A percentile compares a stretch with the other conserved stretches of the same genome.
These are phyloP conservation scores for Serendipita vermifera DNA, from an alignment of 768 basidiomycete species.

Conservation along the genomic window DNA sequence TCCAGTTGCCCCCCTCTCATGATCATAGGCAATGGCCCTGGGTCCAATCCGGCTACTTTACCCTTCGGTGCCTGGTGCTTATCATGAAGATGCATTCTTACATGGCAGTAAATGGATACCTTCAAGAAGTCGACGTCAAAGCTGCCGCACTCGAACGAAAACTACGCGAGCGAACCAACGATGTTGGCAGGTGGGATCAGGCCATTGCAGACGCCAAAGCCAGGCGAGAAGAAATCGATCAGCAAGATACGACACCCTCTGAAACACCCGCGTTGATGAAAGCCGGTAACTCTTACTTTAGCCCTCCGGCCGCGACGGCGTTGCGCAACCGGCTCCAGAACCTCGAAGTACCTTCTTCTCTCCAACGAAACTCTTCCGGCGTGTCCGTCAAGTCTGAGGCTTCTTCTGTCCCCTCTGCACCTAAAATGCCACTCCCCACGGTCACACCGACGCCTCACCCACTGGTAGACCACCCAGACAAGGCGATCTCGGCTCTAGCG, in stretches of 20 bases:
- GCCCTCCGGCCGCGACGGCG: constrained; percentile 33
- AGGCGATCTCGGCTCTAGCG: constrained; percentile 53
- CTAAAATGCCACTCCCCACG: not conserved
- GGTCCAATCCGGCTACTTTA: constrained; percentile 90
- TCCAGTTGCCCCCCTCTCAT: not conserved
- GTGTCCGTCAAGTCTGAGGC: not conserved
- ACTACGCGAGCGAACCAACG: constrained; percentile 36
- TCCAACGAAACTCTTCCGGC: constrained; percentile 24
- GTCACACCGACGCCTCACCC: constrained; percentile 18
- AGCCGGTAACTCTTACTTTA: constrained; percentile 19
- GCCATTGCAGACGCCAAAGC: constrained; percentile 40
- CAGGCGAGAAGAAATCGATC: constrained; percentile 28
- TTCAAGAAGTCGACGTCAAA: constrained; percentile 42
- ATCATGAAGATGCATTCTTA: constrained; percentile 98
- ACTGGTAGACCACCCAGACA: constrained; percentile 55
- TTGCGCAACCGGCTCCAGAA: constrained; percentile 43
- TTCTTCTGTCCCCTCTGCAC: not conserved
- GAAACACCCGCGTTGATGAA: constrained; percentile 21
- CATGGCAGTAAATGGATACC: constrained; percentile 73
- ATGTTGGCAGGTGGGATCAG: constrained; percentile 54
- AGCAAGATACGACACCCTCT: constrained; percentile 18
- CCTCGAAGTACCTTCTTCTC: constrained; percentile 17
- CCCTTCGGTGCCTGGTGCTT: constrained; percentile 73
- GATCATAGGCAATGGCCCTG: constrained; percentile 79
- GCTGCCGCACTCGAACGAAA: constrained; percentile 31